Conservation (phyloP, 2,329 filamentous ascomycete species). For the Nemania sp. region DNA sequence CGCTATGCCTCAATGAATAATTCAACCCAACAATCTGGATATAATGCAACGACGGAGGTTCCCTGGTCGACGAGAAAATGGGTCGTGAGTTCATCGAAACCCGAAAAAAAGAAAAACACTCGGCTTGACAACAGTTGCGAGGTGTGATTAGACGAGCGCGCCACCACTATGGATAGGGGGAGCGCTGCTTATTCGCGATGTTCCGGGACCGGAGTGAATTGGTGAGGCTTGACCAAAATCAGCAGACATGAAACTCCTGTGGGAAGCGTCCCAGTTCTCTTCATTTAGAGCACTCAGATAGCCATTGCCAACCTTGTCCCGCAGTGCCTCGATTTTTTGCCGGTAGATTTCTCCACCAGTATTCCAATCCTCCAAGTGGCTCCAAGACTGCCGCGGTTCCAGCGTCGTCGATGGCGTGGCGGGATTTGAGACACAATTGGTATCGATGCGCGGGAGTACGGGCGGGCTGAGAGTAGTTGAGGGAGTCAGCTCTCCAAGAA, state of each 20-base stretch:
- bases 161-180: slow-evolving; percentile 60
- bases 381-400: slow-evolving; percentile 44
- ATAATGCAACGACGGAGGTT: slow-evolving; percentile 34
- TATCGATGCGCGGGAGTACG: slow-evolving; percentile 47
- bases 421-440: slow-evolving; percentile 43
- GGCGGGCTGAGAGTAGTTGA: slow-evolving; percentile 36
- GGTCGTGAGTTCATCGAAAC: slow-evolving; percentile 14
- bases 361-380: slow-evolving; percentile 62
- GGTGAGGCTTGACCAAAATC: slow-evolving; percentile 46
- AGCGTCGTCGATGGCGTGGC: slow-evolving; percentile 41
- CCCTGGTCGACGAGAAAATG: slow-evolving; percentile 20
- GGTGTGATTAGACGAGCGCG: slow-evolving; percentile 50
- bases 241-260: slow-evolving; percentile 45
- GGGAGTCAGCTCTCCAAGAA: slow-evolving; percentile 42
- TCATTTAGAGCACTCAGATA: slow-evolving; percentile 89
- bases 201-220: slow-evolving; percentile 44
- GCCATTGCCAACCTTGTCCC: slow-evolving; percentile 81
- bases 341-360: slow-evolving; percentile 78
- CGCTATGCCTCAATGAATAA: slow-evolving; percentile 42
- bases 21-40: slow-evolving; percentile 29
- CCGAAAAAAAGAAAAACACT: slow-evolving; percentile 20
- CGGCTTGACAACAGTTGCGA: slow-evolving; percentile 16
- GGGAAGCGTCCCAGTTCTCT: slow-evolving; percentile 64
- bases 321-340: slow-evolving; percentile 83
- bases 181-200: slow-evolving; percentile 45